Evolutionary conservation across 805 yeast species (phyloP).

Genomic region (Monosporozyma siamensis): DNA sequence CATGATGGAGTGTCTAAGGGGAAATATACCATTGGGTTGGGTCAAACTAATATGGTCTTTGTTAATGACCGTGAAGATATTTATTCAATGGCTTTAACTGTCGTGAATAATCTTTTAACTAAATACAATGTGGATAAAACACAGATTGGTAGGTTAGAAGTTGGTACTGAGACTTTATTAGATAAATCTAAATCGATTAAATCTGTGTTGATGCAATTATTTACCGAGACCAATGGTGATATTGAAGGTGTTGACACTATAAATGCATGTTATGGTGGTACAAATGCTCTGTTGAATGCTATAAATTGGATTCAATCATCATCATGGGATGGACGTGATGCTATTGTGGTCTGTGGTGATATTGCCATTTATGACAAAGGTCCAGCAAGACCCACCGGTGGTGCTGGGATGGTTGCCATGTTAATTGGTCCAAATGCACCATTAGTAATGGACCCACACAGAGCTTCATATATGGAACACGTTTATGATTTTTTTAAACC

Average conservation of each 20-base stretch:
- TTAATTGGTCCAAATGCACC: constrained; percentile 98
- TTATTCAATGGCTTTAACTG: constrained; percentile 92
- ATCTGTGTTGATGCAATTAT: constrained; percentile 88
- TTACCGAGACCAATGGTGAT: constrained; percentile 64
- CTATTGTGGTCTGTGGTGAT: constrained; percentile 94
- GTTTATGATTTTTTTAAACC: constrained; percentile 98
- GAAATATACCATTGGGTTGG: constrained; percentile 95
- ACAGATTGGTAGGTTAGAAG: constrained; percentile 88
- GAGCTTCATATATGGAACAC: constrained; percentile 93
- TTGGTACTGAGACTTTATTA: constrained; percentile 93
- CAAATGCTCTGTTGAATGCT: constrained; percentile 87
- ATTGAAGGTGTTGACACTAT: constrained; percentile 93
- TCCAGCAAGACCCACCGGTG: constrained; percentile 98
- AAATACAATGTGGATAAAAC: constrained; percentile 76
- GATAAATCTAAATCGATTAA: constrained; percentile 97
- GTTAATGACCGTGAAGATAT: constrained; percentile 97
- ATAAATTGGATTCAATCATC: constrained; percentile 93
- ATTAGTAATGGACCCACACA: constrained; percentile 75
- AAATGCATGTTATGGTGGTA: constrained; percentile 98
- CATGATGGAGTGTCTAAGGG: constrained; percentile 84
- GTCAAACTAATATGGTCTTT: constrained; percentile 96
- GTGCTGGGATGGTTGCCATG: constrained; percentile 94
- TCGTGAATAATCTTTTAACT: constrained; percentile 59
- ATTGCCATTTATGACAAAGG: constrained; percentile 96
- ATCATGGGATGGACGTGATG: constrained; percentile 97